Evolutionary conservation across 768 basidiomycete genomes (phyloP), one percentile per base, ranked within the genome.

Genomic region (Suillus sp.): DNA sequence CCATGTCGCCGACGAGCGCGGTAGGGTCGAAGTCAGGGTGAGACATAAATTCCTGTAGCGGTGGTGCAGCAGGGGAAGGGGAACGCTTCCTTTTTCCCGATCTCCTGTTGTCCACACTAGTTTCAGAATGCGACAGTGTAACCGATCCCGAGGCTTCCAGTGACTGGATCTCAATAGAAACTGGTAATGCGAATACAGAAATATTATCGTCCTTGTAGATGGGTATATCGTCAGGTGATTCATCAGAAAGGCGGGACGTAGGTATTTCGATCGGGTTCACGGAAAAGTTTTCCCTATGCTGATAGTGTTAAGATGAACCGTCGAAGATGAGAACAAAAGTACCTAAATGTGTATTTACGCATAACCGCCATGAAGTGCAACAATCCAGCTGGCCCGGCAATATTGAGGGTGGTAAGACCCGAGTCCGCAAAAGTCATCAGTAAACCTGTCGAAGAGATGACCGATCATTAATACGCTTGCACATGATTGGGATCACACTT

Each of bases 371-470:
- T 69, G 62, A 81, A 81, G 72, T 95, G 92, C 18, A 81, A 70
- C n/a, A 90, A 73, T 37, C 92, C 93, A 14, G 80, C 80, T 3
- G 95, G 95, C 4, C 94, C 95, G 25, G 85, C 76, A 25, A 96
- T 68, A 51, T 84, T 76, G 40, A 96, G 66, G 47, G 81, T 77
- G 20, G 79, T 73, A 37, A 87, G 81, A 0, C 84, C 83, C 1
- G 83, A 82, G 76, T 96, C 95, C 18, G 92, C 92, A 62, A 90
- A 79, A 1, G 86, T 86, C 92, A 96, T 92, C 25, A 93, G 63
- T 11, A 93, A 71, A 0, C 93, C 94, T 92, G 67, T 20, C 34
- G 34, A 61, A 35, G 4, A 22, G 4, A 48, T 25, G 9, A 42
- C 51, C 1, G 1, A 42, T 18, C 2, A 13, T 13, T 53, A 10